Evolutionary conservation across 805 yeast species (phyloP).

Genomic region (Metschnikowia similis): DNA sequence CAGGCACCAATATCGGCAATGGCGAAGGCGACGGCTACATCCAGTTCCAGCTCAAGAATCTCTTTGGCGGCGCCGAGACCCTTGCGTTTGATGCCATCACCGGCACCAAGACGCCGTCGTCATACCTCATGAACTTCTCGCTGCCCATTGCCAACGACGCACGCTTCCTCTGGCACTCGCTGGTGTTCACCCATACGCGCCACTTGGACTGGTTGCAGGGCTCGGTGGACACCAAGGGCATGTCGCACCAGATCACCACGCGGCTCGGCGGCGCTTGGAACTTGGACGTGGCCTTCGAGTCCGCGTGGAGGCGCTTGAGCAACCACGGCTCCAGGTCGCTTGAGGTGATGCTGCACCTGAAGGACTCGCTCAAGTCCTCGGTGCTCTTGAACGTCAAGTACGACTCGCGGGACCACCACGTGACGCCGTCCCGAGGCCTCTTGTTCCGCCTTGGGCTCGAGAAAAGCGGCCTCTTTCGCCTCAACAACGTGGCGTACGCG

Average conservation of each 20-base stretch:
- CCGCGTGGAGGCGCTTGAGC: conserved; percentile 36
- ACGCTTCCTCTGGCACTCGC: conserved; percentile 35
- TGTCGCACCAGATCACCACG: conserved; percentile 38
- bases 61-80: conserved; percentile 56
- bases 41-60: conserved; percentile 56
- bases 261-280: conserved; percentile 31
- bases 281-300: conserved; percentile 48
- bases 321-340: conserved; percentile 27
- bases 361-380: conserved; percentile 44
- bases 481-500: conserved; percentile 28
- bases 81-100: conserved; percentile 48
- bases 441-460: conserved; percentile 36
- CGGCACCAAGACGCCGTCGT: conserved; percentile 48
- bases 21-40: conserved; percentile 96
- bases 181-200: conserved; percentile 40
- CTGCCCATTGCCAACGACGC: conserved; percentile 44
- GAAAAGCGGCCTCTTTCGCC: conserved; percentile 26
- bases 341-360: conserved; percentile 38
- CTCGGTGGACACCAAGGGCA: conserved; percentile 41
- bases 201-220: conserved; percentile 47
- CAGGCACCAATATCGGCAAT: conserved; percentile 95
- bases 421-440: conserved; percentile 42
- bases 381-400: conserved; percentile 35
- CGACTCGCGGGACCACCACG: conserved; percentile 42
- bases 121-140: conserved; percentile 45